Evolutionary conservation across 768 basidiomycete species (phyloP).

Genomic region (Amanita exitialis): DNA sequence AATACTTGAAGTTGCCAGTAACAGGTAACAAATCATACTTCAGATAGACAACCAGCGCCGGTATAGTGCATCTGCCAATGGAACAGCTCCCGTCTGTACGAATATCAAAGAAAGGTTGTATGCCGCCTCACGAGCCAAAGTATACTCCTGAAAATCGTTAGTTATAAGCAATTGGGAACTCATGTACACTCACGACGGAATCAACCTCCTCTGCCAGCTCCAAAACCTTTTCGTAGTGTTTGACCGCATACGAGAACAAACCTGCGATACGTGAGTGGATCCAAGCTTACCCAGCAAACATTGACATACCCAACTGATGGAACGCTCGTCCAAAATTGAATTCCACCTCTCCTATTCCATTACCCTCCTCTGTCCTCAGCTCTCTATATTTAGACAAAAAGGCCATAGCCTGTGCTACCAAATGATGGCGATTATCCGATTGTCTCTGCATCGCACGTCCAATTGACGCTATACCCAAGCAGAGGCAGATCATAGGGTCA

Average conservation of each 20-base stretch:
- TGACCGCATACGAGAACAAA: constrained; percentile 69
- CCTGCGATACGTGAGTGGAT: constrained; percentile 31
- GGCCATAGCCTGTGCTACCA: constrained; percentile 76
- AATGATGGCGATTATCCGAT: constrained; percentile 87
- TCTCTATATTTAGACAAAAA: constrained; percentile 76
- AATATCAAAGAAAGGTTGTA: constrained; percentile 85
- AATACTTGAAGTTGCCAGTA: no score
- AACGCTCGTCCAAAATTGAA: constrained; percentile 90
- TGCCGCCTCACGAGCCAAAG: constrained; percentile 66
- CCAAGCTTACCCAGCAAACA: neutral
- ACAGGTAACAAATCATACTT: constrained; percentile 6
- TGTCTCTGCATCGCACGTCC: constrained; percentile 91
- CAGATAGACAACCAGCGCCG: constrained; percentile 77
- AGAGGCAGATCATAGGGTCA: constrained; percentile 80
- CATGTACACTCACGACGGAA: neutral
- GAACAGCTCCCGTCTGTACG: constrained; percentile 64
- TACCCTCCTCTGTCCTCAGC: constrained; percentile 34
- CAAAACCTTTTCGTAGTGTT: constrained; percentile 76
- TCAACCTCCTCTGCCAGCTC: constrained; percentile 40
- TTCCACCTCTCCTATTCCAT: constrained; percentile 66
- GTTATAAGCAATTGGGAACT: neutral
- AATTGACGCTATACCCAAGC: constrained; percentile 74
- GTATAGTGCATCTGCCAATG: constrained; percentile 61
- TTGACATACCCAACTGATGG: constrained; percentile 70
- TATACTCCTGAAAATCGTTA: constrained; percentile 25